A percentile compares a stretch with the other conserved stretches of the same genome.
Evolutionary conservation across 805 yeast genomes (phyloP).

Genomic region (Kazachstania africana): DNA sequence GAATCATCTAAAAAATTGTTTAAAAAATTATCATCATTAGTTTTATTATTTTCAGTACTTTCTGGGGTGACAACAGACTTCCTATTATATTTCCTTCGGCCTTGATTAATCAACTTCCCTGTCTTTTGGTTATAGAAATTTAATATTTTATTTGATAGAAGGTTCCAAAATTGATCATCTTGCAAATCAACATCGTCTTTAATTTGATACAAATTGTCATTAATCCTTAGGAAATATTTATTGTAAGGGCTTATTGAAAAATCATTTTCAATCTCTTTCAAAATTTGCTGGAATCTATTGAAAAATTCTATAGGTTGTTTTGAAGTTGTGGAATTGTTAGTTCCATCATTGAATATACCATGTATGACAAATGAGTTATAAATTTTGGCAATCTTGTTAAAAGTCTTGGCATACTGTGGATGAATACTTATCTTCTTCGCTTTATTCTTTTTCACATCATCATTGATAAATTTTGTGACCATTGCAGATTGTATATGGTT

Average conservation of each 20-base stretch:
- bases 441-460: too few relatives aligned
- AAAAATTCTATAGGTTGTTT: conserved; percentile 25
- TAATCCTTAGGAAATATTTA: conserved; percentile 18
- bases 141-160: conserved; percentile 15
- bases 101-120: conserved; percentile 16
- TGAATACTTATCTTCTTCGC: background rate
- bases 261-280: conserved; percentile 24
- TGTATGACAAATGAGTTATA: conserved; percentile 19
- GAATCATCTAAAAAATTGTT: conserved; percentile 3
- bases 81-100: background rate
- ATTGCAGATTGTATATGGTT: conserved; percentile 11
- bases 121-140: conserved; percentile 19
- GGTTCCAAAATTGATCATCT: conserved; percentile 21
- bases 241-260: conserved; percentile 22
- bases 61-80: conserved; percentile 15
- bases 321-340: conserved; percentile 24
- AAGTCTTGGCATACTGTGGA: conserved; percentile 12
- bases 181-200: conserved; percentile 17
- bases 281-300: conserved; percentile 25
- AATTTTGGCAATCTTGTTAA: conserved; percentile 18
- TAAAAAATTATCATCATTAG: too few relatives aligned
- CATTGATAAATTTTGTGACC: background rate
- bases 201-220: conserved; percentile 21
- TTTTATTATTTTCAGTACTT: conserved; percentile 6
- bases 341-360: too few relatives aligned